Base-by-base conservation (phyloP, 2,329 filamentous ascomycete species). In the Plectosphaerella cucumerina region DNA sequence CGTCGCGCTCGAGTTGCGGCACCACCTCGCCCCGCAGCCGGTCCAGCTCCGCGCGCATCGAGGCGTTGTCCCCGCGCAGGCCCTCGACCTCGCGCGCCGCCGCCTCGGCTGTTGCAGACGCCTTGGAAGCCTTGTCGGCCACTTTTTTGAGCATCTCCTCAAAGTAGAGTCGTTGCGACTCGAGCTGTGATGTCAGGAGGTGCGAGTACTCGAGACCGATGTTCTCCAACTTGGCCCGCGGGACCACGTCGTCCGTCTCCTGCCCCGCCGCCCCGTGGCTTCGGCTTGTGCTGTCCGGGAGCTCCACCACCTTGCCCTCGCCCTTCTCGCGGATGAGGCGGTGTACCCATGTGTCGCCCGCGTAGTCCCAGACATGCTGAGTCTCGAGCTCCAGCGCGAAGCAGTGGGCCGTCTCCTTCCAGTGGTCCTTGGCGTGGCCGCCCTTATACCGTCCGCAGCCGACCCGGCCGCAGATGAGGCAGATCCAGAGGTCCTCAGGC, bases 321-420 rank as follows among this genome's bases (percentile, higher is more conserved):
- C 90, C 86, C 72, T 97, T 96, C 63, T 91, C 90, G 58, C 96
- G 88, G 50, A 99, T 96, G 48, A 97, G 82, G 10, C 94, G 86
- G 69, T 99, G 94, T 46, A 97, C 94, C 78, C 96, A 99, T 63
- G 87, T 89, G 64, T 99, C 94, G 5, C 90, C 91, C 0, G 89
- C 90, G 58, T 99, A 99, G 69, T 99, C 94, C 94, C 94, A 99
- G 1, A 99, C 92, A 60, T 96, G 87, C 66, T 99, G 93, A 1
- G 91, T 96, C 55, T 87, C 85, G 35, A 97, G 82, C 65, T 99
- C 94, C 66, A 99, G 88, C 22, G 91, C 88, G 65, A 96, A 99
- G 56, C 88, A 89, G 68, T 99, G 94, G 4, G 85, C 84, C 3
- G 90, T 95, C 50, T 89, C 81, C 69, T 95, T 91, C 82, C 90